phyloP scores from a whole-genome alignment of 352 stramenopile genomes.

The Pythium aquatile region DNA sequence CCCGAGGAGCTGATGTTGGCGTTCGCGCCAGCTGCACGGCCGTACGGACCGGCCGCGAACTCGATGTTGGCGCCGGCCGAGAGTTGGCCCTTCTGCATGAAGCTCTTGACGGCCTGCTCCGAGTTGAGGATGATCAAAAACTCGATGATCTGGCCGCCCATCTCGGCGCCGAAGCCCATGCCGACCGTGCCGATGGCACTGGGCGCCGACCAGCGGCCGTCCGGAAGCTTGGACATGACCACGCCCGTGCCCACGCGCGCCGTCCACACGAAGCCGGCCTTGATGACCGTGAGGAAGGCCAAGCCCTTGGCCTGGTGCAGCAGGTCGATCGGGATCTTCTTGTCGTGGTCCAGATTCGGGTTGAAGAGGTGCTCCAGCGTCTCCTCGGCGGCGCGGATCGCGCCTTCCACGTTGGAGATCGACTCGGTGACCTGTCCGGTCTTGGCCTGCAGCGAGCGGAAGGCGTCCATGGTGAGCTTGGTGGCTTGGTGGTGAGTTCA shows the following conservation, averaged over 20 bases:
- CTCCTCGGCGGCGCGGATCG: slow-evolving; percentile 86
- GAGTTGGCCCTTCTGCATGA: slow-evolving; percentile 84
- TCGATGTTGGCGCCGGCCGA: slow-evolving; percentile 81
- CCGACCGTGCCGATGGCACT: slow-evolving; percentile 92
- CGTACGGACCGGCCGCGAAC: slow-evolving; percentile 79
- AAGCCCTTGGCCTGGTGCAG: slow-evolving; percentile 88
- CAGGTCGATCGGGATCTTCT: slow-evolving; percentile 89
- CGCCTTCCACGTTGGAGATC: slow-evolving; percentile 89
- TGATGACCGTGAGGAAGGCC: slow-evolving; percentile 91
- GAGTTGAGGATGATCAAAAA: slow-evolving; percentile 94
- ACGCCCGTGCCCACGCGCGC: slow-evolving; percentile 89
- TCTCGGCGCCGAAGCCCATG: slow-evolving; percentile 82
- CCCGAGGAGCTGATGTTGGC: slow-evolving; percentile 76
- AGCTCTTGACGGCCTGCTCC: slow-evolving; percentile 89
- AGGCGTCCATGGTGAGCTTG: slow-evolving; percentile 17
- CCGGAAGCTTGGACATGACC: slow-evolving; percentile 91
- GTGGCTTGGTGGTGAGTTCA: background rate
- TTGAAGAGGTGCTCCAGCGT: slow-evolving; percentile 92
- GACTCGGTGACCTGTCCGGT: slow-evolving; percentile 53
- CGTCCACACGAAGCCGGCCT: slow-evolving; percentile 87
- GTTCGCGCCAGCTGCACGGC: slow-evolving; percentile 68
- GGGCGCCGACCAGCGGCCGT: slow-evolving; percentile 94
- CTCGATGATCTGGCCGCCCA: slow-evolving; percentile 81
- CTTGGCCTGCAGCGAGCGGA: slow-evolving; percentile 26
- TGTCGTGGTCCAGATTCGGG: slow-evolving; percentile 80